Evolutionary conservation across 305 asterid species (phyloP), one percentile per base, ranked within the genome.

Genomic region (Rubia peregrina): DNA sequence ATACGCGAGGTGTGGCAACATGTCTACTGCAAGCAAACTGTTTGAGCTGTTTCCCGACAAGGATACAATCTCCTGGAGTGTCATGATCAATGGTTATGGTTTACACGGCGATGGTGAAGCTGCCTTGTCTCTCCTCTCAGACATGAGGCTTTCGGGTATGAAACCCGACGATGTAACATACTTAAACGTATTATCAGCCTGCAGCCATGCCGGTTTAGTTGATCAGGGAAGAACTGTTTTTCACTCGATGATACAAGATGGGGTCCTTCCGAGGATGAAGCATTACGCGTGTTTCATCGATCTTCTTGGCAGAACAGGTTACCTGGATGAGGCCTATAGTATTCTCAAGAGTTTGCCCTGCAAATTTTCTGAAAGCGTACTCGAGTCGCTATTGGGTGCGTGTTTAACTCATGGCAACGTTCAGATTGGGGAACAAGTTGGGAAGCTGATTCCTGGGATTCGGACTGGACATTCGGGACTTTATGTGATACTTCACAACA

Each of bases 291-390:
- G 90, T 65, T 67, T 88, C 76, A 80, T 86, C 5, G 90, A 85
- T 79, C 87, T 88, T 73, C 78, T 86, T n/a, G 79, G 90, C 17
- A 78, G 95, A 68, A 80, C 69, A n/a, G 95, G 91, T 13, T 73
- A 78, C 19, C 76, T 88, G 80, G 69, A 71, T 9, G 92, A 85
- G 83, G 92, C 91, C 0, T 81, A 80, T 65, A 84, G 43, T 63
- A 11, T 75, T 2, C n/a, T 75, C 21, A 70, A 33, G 71, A 48
- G 68, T 70, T 65, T 70, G 44, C 80, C 79, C 16, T n/a, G 61
- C 6, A 49, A 11, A 30, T 53, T 60, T 30, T 74, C 60, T 22
- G 40, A 55, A 77, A 76, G 73, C 62, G 66, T 77, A 11, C 72
- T 76, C 24, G 75, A 73, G 3, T 73, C 77, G 7, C 17, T 73